These are phyloP conservation scores for Saccharomyces hybrid DNA, from an alignment of 1,139 yeast genomes.

Conservation along the genomic window DNA sequence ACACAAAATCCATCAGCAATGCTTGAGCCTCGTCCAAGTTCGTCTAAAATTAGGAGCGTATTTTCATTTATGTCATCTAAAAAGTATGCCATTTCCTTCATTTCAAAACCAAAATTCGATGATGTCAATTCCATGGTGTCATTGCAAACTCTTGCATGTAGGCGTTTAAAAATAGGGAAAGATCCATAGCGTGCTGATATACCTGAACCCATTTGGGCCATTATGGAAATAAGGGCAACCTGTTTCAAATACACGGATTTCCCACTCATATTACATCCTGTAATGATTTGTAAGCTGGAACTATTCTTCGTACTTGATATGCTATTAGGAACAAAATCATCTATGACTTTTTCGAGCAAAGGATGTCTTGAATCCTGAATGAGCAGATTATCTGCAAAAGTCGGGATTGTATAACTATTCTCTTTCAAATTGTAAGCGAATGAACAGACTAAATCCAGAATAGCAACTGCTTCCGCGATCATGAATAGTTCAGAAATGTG, in stretches of 20 bases:
- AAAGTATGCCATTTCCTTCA: constrained; percentile 41
- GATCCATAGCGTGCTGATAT: constrained; percentile 39
- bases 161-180: constrained; percentile 33
- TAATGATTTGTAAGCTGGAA: constrained; percentile 38
- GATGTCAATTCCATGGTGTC: constrained; percentile 33
- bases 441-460: constrained; percentile 38
- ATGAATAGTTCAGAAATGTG: constrained; percentile 36
- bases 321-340: constrained; percentile 36
- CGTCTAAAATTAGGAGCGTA: constrained; percentile 39
- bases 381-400: constrained; percentile 30
- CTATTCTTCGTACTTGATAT: constrained; percentile 32
- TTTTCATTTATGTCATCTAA: constrained; percentile 30
- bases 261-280: constrained; percentile 46
- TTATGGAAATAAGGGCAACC: constrained; percentile 34
- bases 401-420: constrained; percentile 34
- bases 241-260: constrained; percentile 42
- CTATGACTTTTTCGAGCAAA: constrained; percentile 30
- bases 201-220: constrained; percentile 42
- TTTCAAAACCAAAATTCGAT: constrained; percentile 40
- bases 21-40: constrained; percentile 41
- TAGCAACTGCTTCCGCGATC: constrained; percentile 40
- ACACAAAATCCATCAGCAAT: constrained; percentile 38
- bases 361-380: constrained; percentile 39
- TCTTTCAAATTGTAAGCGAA: constrained; percentile 32
- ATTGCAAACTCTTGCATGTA: constrained; percentile 36